Evolutionary conservation across 495 filamentous ascomycete species (phyloP).

Genomic region (Hypoxylon subgilvum): DNA sequence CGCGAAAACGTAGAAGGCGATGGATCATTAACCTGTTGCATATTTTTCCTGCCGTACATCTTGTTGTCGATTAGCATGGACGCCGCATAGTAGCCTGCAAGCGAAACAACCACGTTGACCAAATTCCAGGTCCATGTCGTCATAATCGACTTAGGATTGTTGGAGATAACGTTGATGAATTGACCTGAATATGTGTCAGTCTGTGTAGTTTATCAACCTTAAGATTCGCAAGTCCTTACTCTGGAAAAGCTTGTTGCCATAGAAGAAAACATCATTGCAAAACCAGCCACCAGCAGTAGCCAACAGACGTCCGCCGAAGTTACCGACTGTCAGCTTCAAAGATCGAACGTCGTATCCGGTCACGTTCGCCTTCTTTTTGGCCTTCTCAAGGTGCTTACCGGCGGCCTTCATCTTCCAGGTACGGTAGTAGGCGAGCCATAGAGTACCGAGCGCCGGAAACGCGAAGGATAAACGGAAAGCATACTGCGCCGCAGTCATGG

Average conservation of each 20-base stretch:
- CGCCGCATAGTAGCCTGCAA: conserved; percentile 81
- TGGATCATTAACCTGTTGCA: conserved; percentile 66
- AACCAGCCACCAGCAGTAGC: conserved; percentile 87
- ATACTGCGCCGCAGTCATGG: conserved; percentile 73
- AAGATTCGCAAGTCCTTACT: conserved; percentile 34
- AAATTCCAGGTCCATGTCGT: conserved; percentile 88
- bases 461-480: conserved; percentile 85
- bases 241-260: conserved; percentile 97
- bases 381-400: conserved; percentile 71
- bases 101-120: conserved; percentile 80
- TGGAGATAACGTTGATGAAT: conserved; percentile 78
- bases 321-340: conserved; percentile 71
- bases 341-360: conserved; percentile 89
- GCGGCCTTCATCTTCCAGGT: conserved; percentile 81
- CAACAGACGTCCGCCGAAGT: conserved; percentile 83
- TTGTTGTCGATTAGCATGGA: conserved; percentile 87
- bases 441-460: conserved; percentile 80
- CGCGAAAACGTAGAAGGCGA: too few relatives aligned
- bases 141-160: conserved; percentile 67
- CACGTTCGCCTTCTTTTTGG: conserved; percentile 83
- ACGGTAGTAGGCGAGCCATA: conserved; percentile 93
- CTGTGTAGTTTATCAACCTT: not conserved
- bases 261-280: conserved; percentile 94
- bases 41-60: conserved; percentile 87
- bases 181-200: conserved; percentile 48